Evolutionary conservation across 192 early-diverging fungal genomes (phyloP).

Genomic region (Powellomyces hirtus): DNA sequence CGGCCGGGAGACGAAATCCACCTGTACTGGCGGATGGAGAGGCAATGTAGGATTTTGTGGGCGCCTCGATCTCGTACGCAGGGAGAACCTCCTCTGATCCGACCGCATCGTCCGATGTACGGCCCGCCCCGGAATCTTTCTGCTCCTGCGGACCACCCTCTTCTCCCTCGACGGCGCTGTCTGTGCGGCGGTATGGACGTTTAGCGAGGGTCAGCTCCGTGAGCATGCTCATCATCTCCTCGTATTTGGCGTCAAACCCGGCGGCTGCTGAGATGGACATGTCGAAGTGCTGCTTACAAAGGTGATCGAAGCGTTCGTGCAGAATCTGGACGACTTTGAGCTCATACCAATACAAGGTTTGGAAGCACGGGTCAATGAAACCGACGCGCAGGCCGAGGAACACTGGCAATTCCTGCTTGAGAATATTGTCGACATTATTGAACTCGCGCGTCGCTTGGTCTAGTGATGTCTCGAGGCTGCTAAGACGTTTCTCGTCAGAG

Average conservation of each 20-base stretch:
- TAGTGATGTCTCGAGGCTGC: slow-evolving; percentile 63
- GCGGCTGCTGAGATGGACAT: slow-evolving; percentile 8
- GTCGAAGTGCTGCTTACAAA: slow-evolving; percentile 22
- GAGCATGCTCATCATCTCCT: slow-evolving; percentile 23
- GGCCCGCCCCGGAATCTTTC: not conserved
- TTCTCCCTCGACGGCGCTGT: not conserved
- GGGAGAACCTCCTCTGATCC: not conserved
- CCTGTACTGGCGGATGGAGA: too few species aligned
- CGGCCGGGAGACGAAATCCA: too few species aligned
- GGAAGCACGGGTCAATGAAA: slow-evolving; percentile 87
- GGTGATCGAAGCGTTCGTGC: slow-evolving; percentile 8
- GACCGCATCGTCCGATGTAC: not conserved
- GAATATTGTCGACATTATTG: slow-evolving; percentile 74
- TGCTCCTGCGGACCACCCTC: not conserved
- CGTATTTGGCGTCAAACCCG: slow-evolving; percentile 15
- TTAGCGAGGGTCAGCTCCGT: slow-evolving; percentile 13
- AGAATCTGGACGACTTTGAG: slow-evolving; percentile 50
- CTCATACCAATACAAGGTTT: slow-evolving; percentile 82
- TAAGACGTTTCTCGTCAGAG: slow-evolving; percentile 47
- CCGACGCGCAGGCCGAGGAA: slow-evolving; percentile 71
- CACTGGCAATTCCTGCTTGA: slow-evolving; percentile 75
- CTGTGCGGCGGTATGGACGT: not conserved
- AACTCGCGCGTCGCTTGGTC: slow-evolving; percentile 83
- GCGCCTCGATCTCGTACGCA: too few species aligned
- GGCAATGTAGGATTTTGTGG: too few species aligned